phyloP scores from a whole-genome alignment of 176 grass and related monocot species.

The Cocos nucifera region DNA sequence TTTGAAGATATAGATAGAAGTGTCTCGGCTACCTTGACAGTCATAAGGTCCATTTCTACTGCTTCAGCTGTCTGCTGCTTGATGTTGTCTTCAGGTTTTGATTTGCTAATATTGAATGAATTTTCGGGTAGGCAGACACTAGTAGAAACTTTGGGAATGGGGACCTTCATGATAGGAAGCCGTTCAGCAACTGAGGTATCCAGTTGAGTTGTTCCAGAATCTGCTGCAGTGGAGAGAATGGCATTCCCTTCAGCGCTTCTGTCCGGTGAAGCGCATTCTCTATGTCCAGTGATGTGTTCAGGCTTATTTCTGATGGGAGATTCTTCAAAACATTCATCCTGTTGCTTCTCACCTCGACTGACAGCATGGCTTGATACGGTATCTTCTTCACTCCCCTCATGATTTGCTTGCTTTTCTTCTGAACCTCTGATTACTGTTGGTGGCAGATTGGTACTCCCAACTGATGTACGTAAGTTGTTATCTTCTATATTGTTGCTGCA shows the following conservation, averaged over 20 bases:
- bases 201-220: not conserved
- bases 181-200: not conserved
- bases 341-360: slow-evolving; percentile 3
- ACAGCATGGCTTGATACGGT: slow-evolving; percentile 28
- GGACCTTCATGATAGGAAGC: not conserved
- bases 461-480: slow-evolving; percentile 44
- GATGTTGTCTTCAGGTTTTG: slow-evolving; percentile 10
- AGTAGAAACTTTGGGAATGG: slow-evolving; percentile 15
- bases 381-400: slow-evolving; percentile 38
- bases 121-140: slow-evolving; percentile 1
- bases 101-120: slow-evolving; percentile 2
- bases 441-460: slow-evolving; percentile 38
- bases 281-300: slow-evolving; percentile 8
- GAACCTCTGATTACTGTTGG: slow-evolving; percentile 14
- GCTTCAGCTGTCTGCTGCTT: slow-evolving; percentile 18
- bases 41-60: slow-evolving; percentile 17
- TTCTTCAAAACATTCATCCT: slow-evolving; percentile 15
- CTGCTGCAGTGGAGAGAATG: not conserved
- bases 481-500: slow-evolving; percentile 18
- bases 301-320: slow-evolving; percentile 12
- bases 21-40: slow-evolving; percentile 42
- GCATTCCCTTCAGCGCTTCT: not conserved
- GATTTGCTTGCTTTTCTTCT: slow-evolving; percentile 12
- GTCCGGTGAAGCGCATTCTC: not conserved
- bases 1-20: slow-evolving; percentile 57